Conservation (phyloP, 108 stramenopile genomes). For the Stephanodiscus minutulus region DNA sequence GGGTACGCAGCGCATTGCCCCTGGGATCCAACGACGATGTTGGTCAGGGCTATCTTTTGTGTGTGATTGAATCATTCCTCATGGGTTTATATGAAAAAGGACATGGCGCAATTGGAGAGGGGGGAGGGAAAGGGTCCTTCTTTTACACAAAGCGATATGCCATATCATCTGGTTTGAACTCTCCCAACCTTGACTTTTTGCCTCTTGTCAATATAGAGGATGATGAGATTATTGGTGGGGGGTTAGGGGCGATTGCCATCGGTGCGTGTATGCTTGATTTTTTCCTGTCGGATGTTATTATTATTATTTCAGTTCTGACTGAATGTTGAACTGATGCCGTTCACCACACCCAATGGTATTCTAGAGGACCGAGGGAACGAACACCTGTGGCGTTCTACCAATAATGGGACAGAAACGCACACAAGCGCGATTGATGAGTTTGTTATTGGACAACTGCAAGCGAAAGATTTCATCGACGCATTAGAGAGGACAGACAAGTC, state of each 20-base stretch:
- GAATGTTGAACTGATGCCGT: neutral
- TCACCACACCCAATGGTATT: neutral
- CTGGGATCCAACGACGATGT: constrained; percentile 80
- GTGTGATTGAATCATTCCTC: constrained; percentile 69
- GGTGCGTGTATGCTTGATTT: constrained; percentile 23
- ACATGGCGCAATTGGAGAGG: constrained; percentile 83
- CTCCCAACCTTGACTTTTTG: constrained; percentile 80
- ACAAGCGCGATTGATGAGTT: constrained; percentile 84
- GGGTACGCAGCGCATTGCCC: constrained; percentile 76
- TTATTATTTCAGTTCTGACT: neutral
- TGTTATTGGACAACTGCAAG: constrained; percentile 72
- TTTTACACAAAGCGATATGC: constrained; percentile 78
- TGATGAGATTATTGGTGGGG: constrained; percentile 64
- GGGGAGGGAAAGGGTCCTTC: constrained; percentile 69
- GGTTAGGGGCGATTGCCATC: constrained; percentile 63
- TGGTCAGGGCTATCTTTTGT: constrained; percentile 78
- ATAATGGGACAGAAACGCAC: constrained; percentile 88
- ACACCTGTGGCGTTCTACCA: constrained; percentile 82
- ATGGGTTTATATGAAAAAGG: constrained; percentile 88
- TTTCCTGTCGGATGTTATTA: neutral
- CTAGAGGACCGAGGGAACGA: constrained; percentile 84
- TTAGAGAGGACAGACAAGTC: constrained; percentile 70
- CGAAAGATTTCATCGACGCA: constrained; percentile 65
- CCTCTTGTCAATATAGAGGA: constrained; percentile 85
- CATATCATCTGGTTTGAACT: constrained; percentile 77